These are phyloP conservation scores for Globisporangium parvum DNA, from an alignment of 352 stramenopile species.

Conservation along the genomic window DNA sequence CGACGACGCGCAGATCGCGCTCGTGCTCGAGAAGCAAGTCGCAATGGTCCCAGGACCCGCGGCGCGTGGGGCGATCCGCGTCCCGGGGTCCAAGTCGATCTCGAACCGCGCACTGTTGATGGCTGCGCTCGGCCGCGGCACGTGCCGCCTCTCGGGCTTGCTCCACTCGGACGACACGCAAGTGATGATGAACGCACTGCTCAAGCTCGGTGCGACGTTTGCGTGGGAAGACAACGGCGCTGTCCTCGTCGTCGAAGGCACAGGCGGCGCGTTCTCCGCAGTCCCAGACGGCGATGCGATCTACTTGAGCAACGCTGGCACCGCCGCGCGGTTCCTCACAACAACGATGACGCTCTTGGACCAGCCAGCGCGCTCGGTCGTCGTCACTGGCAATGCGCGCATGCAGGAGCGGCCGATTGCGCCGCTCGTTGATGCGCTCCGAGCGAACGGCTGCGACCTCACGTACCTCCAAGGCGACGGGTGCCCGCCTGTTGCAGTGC, in stretches of 20 bases:
- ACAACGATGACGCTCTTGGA: constrained; percentile 81
- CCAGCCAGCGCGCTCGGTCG: constrained; percentile 31
- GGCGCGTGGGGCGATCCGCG: constrained; percentile 55
- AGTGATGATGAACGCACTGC: constrained; percentile 96
- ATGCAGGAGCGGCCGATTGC: constrained; percentile 97
- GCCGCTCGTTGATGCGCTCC: constrained; percentile 92
- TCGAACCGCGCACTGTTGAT: constrained; percentile 97
- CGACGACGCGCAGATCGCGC: constrained; percentile 64
- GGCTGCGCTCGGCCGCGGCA: constrained; percentile 87
- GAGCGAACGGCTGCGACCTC: constrained; percentile 82
- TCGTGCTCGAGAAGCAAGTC: constrained; percentile 74
- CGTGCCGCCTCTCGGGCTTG: constrained; percentile 85
- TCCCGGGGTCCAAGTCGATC: constrained; percentile 98
- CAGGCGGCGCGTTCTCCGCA: constrained; percentile 49
- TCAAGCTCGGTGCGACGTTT: constrained; percentile 86
- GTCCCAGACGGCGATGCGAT: constrained; percentile 53
- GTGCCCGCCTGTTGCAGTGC: constrained; percentile 74
- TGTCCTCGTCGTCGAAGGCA: constrained; percentile 73
- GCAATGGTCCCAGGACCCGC: constrained; percentile 41
- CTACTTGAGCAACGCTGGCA: constrained; percentile 88
- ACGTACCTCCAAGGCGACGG: constrained; percentile 55
- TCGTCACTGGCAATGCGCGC: constrained; percentile 91
- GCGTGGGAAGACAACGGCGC: constrained; percentile 69
- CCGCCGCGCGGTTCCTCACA: constrained; percentile 93
- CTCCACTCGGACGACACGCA: constrained; percentile 97